Evolutionary conservation across 768 basidiomycete genomes (phyloP).

Genomic region (Lentinula boryana): DNA sequence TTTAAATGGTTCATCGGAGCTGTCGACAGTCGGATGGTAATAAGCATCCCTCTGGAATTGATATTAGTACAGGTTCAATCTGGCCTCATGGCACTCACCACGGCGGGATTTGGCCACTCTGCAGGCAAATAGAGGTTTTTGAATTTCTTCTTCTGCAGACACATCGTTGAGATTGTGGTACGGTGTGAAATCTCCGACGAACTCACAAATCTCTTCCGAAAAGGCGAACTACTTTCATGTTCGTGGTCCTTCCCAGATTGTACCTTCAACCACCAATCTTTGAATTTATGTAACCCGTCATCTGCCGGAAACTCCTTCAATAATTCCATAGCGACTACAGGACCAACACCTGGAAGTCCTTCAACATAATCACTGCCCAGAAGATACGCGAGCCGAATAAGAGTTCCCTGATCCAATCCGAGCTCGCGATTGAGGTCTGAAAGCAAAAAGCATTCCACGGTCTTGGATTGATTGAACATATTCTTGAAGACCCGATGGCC

Average conservation of each 20-base stretch:
- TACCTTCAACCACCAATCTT: constrained; percentile 91
- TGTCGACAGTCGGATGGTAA: constrained; percentile 85
- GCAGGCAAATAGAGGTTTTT: constrained; percentile 71
- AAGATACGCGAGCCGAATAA: constrained; percentile 87
- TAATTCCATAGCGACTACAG: constrained; percentile 94
- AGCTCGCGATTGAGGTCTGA: constrained; percentile 84
- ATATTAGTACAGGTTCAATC: not conserved
- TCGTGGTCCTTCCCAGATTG: constrained; percentile 82
- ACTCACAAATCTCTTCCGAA: constrained; percentile 80
- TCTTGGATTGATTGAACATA: constrained; percentile 99
- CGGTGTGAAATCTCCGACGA: not conserved
- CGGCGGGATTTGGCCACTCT: constrained; percentile 91
- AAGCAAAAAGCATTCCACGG: constrained; percentile 91
- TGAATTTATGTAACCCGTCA: constrained; percentile 81
- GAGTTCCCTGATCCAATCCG: constrained; percentile 77
- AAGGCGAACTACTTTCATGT: constrained; percentile 69
- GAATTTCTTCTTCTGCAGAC: constrained; percentile 79
- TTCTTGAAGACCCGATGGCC: constrained; percentile 96
- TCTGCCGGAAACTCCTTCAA: constrained; percentile 89
- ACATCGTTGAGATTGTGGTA: constrained; percentile 8
- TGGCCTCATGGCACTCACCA: constrained; percentile 45
- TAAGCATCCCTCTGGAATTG: constrained; percentile 78
- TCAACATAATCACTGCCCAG: constrained; percentile 97
- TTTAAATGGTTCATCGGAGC: constrained; percentile 89
- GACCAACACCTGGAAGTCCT: constrained; percentile 87